Evolutionary conservation across 2,329 filamentous ascomycete species (phyloP).

Genomic region (Colletotrichum tamarilloi): DNA sequence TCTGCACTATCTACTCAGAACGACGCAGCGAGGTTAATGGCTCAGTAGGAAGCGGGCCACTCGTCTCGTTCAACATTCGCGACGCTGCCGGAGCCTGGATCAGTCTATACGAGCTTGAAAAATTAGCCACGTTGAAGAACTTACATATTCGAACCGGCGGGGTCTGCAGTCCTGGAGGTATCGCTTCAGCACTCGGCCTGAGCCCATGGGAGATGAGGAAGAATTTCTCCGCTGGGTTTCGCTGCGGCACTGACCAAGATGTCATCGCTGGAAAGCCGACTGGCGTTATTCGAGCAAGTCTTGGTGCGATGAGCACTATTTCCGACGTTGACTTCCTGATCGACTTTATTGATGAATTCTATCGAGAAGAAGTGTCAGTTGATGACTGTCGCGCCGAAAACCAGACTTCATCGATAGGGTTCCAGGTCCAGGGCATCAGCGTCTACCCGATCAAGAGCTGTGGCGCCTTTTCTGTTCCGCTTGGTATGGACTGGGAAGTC

Average conservation of each 20-base stretch:
- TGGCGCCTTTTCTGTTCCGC: slow-evolving; percentile 78
- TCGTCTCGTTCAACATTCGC: slow-evolving; percentile 85
- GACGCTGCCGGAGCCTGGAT: slow-evolving; percentile 79
- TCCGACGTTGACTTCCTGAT: slow-evolving; percentile 80
- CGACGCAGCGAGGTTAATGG: not conserved
- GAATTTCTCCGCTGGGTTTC: slow-evolving; percentile 86
- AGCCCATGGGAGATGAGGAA: slow-evolving; percentile 83
- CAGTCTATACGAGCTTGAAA: slow-evolving; percentile 87
- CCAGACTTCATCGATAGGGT: not conserved
- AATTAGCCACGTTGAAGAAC: slow-evolving; percentile 79
- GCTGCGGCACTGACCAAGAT: slow-evolving; percentile 87
- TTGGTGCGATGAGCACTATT: slow-evolving; percentile 89
- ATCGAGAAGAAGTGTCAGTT: slow-evolving; percentile 45
- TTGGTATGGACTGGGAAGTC: slow-evolving; percentile 77
- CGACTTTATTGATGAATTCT: slow-evolving; percentile 78
- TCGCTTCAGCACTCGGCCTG: slow-evolving; percentile 78
- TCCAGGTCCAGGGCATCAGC: slow-evolving; percentile 69
- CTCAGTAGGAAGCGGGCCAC: slow-evolving; percentile 70
- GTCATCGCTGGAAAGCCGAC: slow-evolving; percentile 87
- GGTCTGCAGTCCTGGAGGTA: slow-evolving; percentile 90
- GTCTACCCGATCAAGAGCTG: slow-evolving; percentile 98
- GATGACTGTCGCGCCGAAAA: not conserved
- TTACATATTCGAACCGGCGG: slow-evolving; percentile 91
- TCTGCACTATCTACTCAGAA: slow-evolving; percentile 74
- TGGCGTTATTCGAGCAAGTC: slow-evolving; percentile 84